These are phyloP conservation scores for Coemansia sp. DNA, from an alignment of 192 early-diverging fungal species.

Conservation along the genomic window DNA sequence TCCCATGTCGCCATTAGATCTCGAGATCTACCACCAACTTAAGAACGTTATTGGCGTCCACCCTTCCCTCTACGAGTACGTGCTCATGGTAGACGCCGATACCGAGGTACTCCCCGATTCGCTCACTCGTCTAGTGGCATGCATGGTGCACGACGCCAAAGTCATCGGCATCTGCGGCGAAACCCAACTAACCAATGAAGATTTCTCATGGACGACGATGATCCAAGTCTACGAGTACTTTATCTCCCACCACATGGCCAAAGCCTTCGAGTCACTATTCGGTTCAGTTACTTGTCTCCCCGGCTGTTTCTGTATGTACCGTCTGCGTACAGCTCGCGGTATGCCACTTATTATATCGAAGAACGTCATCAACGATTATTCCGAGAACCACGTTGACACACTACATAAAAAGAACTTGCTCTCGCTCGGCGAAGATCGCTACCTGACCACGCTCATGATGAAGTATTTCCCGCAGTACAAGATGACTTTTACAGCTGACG, in stretches of 20 bases:
- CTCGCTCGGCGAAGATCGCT: conserved; percentile 99
- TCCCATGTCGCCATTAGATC: conserved; percentile 93
- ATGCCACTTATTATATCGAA: conserved; percentile 90
- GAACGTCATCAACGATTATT: conserved; percentile 86
- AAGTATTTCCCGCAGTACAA: conserved; percentile 99
- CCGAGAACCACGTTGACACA: conserved; percentile 94
- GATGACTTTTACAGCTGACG: conserved; percentile 93
- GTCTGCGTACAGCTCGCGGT: conserved; percentile 88
- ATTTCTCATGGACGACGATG: conserved; percentile 95
- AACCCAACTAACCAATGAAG: conserved; percentile 92
- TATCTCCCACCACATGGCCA: conserved; percentile 95
- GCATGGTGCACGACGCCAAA: conserved; percentile 91
- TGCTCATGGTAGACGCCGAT: conserved; percentile 99
- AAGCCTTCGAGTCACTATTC: conserved; percentile 98
- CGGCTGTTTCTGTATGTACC: conserved; percentile 99
- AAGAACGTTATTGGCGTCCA: conserved; percentile 99
- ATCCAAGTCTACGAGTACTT: conserved; percentile 99
- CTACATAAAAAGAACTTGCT: conserved; percentile 99
- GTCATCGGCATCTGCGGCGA: conserved; percentile 98
- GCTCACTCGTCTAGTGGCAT: conserved; percentile 93
- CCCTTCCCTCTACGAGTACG: conserved; percentile 97
- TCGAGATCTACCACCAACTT: conserved; percentile 99
- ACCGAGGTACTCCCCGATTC: conserved; percentile 92
- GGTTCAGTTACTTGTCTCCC: conserved; percentile 98
- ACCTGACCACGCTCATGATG: conserved; percentile 93